Base-by-base conservation (phyloP, 441 rosid genomes). In the Erodium texanum region DNA sequence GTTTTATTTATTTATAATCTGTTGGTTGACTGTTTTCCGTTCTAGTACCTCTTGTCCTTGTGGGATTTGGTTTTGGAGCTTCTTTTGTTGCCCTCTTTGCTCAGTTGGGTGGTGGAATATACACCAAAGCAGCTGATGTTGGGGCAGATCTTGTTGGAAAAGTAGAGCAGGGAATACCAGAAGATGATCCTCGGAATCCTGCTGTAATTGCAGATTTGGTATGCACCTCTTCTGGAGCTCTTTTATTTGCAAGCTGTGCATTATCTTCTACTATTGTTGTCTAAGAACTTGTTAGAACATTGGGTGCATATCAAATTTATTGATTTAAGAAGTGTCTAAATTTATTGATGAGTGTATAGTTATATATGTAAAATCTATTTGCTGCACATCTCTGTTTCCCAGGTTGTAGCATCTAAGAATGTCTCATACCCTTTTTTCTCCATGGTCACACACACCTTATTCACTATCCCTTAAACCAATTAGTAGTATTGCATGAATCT, bases 131-230 rank as follows among this genome's bases (percentile, higher is more conserved):
- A 58, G 99, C 99, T 84, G 99, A 94, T 83, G 99, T 94, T 66
- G 99, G 99, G 68, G 99, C 99, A 71, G 99, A 94, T 77, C 94
- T 94, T 23, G 98, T 94, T 67, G 99, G 99, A 72, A 94, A 92
- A 92, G 94, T 94, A 45, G 99, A 94, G 80, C 97, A 92, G 83
- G 99, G 98, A 67, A 94, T 94, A 77, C 99, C 98, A 7, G 98
- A 92, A 83, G 99, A 94, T 81, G 98, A 94, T 85, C 99, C 99
- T 66, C 85, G 99, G 72, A 94, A 94, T 79, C 98, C 99, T 74
- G 99, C 99, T 15, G 99, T 94, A 64, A 92, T 94, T 73, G 98
- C 99, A 66, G 99, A 94, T 86, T 79, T 92, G 98, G 99, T 94
- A 89, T 66, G 66, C 70, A 11, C 1, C 32, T n/a, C 36, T 29